Base-by-base conservation (phyloP, 2,329 filamentous ascomycete genomes). In the Hortaea werneckii region DNA sequence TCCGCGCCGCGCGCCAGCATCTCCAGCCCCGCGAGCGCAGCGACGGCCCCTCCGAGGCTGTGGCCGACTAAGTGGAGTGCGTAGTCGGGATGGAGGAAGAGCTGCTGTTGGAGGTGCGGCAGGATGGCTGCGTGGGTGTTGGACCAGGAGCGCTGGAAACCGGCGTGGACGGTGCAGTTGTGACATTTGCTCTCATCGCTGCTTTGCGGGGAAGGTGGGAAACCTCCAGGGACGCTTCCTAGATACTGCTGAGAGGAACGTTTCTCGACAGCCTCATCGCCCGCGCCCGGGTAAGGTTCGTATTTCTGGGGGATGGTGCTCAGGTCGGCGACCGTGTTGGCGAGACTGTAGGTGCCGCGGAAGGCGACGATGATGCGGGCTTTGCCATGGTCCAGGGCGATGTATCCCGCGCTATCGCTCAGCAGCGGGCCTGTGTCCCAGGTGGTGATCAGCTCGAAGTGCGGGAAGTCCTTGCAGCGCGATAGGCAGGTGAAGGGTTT, bases 131-230 rank as follows among this genome's bases (percentile, higher is more conserved):
- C 68, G 41, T 87, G 78, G 0, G 89, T 85, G 58, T 82, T 80
- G 42, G 76, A 71, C 90, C 92, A 98, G 0, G 87, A 89, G 11
- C 77, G 74, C 60, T 92, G 78, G 66, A 98, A 98, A 12, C 92
- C 92, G 49, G 80, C 81, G 63, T 98, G 92, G 1, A 96, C 90
- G 5, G 86, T 94, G 65, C 92, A 98, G 63, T 95, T 90, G 5
- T 70, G 64, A 65, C 92, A 98, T 54, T 73, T 76, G 26, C 75
- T 71, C 34, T 69, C 62, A 39, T 61, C 60, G 2, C 20, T 20
- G 20, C 4, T 20, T 20, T 20, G 2, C 20, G 20, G 20, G 12
- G 62, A n/a, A 1, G 42, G 29, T 7, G 39, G 27, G 11, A 41
- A 63, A 63, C 43, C 77, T 95, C 44, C 78, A 79, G 73, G 76